phyloP scores from a whole-genome alignment of 208 protist genomes.

The Wallacemonas collosoma region DNA sequence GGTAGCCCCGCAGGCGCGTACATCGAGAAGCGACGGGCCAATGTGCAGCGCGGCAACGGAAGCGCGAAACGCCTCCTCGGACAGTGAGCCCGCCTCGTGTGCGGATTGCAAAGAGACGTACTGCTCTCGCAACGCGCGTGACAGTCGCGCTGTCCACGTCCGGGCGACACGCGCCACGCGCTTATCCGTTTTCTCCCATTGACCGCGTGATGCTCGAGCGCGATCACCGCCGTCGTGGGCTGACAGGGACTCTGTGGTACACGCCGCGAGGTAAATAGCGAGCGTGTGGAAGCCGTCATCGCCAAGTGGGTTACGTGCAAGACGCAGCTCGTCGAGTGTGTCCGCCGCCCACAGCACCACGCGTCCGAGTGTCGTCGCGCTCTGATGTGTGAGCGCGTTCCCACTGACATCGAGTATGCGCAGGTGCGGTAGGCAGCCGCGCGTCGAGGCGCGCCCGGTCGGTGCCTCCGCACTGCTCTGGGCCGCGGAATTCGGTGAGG shows the following conservation, averaged over 20 bases:
- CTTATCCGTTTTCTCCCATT: too few relatives aligned
- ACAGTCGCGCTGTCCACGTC: not conserved
- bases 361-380: constrained; percentile 64
- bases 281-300: constrained; percentile 83
- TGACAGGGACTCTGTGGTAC: not conserved
- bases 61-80: not conserved
- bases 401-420: constrained; percentile 69
- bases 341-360: constrained; percentile 62
- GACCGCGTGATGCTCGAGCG: too few relatives aligned
- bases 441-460: constrained; percentile 4
- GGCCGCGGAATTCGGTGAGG: not conserved
- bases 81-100: constrained; percentile 1
- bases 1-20: constrained; percentile 56
- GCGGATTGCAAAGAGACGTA: not conserved
- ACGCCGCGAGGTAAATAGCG: constrained; percentile 52
- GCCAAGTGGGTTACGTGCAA: constrained; percentile 60
- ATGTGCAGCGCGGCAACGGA: constrained; percentile 31
- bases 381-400: constrained; percentile 67
- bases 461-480: not conserved
- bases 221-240: too few relatives aligned
- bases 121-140: not conserved
- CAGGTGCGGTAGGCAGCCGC: constrained; percentile 32
- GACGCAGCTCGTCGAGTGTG: constrained; percentile 63
- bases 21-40: constrained; percentile 55
- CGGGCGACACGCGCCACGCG: not conserved